These are phyloP conservation scores for Acrodontium crateriforme DNA, from an alignment of 2,329 filamentous ascomycete species.

Conservation along the genomic window DNA sequence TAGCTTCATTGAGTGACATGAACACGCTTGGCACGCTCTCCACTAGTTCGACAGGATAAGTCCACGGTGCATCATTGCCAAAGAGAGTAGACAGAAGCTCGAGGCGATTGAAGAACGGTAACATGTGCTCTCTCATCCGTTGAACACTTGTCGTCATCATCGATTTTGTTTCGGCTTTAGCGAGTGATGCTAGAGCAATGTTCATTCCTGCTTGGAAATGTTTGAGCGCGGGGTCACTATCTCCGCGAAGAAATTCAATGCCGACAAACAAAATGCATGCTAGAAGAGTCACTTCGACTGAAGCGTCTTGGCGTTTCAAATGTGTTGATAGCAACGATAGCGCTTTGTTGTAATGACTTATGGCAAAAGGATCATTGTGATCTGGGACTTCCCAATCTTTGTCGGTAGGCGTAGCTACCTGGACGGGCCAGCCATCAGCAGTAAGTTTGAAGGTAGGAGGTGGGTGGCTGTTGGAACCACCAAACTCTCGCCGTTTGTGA, in stretches of 20 bases:
- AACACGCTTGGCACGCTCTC: conserved; percentile 5
- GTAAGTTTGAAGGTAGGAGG: too few species aligned
- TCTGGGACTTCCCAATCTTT: too few species aligned
- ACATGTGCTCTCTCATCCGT: conserved; percentile 5
- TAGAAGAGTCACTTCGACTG: conserved; percentile 11
- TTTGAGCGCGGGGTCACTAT: conserved; percentile 10
- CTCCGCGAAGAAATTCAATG: conserved; percentile 14
- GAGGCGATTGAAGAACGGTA: conserved; percentile 10
- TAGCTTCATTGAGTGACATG: conserved; percentile 6
- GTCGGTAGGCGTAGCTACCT: background rate
- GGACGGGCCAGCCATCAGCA: background rate
- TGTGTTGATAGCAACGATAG: conserved; percentile 8
- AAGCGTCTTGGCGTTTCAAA: conserved; percentile 2
- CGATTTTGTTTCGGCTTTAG: too few species aligned
- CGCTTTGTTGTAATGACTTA: conserved; percentile 14
- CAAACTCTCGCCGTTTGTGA: conserved; percentile 9
- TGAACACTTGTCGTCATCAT: too few species aligned
- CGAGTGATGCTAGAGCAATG: conserved; percentile 6
- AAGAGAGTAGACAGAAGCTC: conserved; percentile 9
- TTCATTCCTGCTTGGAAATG: conserved; percentile 12
- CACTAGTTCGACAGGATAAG: conserved; percentile 4
- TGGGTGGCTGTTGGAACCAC: conserved; percentile 1
- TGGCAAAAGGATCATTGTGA: conserved; percentile 8
- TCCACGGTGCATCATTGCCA: conserved; percentile 4
- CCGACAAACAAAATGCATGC: conserved; percentile 18